Evolutionary conservation across 2,329 filamentous ascomycete genomes (phyloP), one percentile per base, ranked within the genome.

Genomic region (Arthrobotrys musiformis): DNA sequence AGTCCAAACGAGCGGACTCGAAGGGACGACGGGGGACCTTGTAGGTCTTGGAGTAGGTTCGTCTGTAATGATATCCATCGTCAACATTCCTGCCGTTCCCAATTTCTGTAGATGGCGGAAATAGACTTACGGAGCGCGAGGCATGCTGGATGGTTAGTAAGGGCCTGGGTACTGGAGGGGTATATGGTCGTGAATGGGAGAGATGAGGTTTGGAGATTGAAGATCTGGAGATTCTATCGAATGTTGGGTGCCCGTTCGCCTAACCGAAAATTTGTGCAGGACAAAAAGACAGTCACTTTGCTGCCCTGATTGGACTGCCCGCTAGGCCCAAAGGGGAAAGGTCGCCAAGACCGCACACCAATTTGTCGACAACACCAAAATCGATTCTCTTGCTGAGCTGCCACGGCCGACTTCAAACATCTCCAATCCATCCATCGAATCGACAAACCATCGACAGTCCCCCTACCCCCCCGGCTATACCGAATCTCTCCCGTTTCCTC

Each of bases 1-100:
- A 89, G 94, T 92, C 98, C 95, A 99, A 90, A 92, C 95, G 95
- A 89, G 95, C 95, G 87, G 94, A 94, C 92, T 98, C 95, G 90
- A 97, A 98, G 85, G 95, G 80, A 81, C 80, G 80, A 79, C 80
- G 79, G 24, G 80, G 80, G 77, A 81, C 80, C 87, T 97, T 97
- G 86, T 96, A 96, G 90, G 95, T 99, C 93, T 99, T 99, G 86
- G 92, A 96, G 89, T 97, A 97, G 46, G 72, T 76, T 48, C 72
- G 72, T 48, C 72, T 76, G n/a, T 61, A 2, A 40, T 52, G 13
- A 61, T 15, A 60, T 37, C 52, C 62, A 26, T 19, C 61, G 44
- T 68, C 69, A 68, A 69, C 69, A 60, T 11, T 35, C 37, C 40
- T 28, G 15, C 19, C n/a, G 15, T 22, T 24, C 52, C 37, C 48